Percentiles rank a stretch among this genome's conserved stretches.
Conservation (phyloP, 352 stramenopile species). For the Phytophthora sojae region DNA sequence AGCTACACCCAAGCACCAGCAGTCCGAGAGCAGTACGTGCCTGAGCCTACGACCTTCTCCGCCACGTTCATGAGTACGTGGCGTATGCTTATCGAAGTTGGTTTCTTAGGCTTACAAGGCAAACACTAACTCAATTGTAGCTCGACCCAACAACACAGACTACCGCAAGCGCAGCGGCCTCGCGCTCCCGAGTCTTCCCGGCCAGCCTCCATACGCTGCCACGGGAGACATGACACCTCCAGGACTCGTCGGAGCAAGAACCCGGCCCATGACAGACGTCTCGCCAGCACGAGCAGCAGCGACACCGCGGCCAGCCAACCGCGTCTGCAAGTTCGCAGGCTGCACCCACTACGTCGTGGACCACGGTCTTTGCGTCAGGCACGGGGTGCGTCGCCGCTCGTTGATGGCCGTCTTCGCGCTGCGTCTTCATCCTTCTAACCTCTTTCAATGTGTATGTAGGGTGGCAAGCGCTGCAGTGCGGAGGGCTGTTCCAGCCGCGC, state of each 20-base stretch:
- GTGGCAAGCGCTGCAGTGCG: conserved; percentile 62
- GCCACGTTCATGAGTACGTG: conserved; percentile 31
- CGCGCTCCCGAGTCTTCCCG: conserved; percentile 6
- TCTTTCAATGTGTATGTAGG: conserved; percentile 29
- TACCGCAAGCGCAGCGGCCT: background rate
- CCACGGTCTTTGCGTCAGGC: conserved; percentile 67
- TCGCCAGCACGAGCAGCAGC: conserved; percentile 6
- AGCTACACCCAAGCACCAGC: background rate
- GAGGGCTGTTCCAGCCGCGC: conserved; percentile 70
- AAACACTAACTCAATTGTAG: background rate
- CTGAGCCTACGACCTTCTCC: conserved; percentile 10
- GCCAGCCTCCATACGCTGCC: conserved; percentile 2
- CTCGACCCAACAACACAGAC: conserved; percentile 13
- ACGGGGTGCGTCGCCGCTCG: conserved; percentile 47
- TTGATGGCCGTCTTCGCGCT: background rate
- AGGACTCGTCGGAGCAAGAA: conserved; percentile 13
- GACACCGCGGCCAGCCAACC: conserved; percentile 44
- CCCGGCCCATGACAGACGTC: conserved; percentile 13
- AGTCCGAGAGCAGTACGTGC: background rate
- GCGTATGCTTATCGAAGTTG: background rate
- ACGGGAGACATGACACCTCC: conserved; percentile 23
- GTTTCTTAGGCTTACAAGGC: background rate
- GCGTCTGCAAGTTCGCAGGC: conserved; percentile 65
- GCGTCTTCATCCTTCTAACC: background rate
- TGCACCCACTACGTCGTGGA: conserved; percentile 80